phyloP scores from a whole-genome alignment of 2,329 filamentous ascomycete species.

The Colletotrichum shisoi region DNA sequence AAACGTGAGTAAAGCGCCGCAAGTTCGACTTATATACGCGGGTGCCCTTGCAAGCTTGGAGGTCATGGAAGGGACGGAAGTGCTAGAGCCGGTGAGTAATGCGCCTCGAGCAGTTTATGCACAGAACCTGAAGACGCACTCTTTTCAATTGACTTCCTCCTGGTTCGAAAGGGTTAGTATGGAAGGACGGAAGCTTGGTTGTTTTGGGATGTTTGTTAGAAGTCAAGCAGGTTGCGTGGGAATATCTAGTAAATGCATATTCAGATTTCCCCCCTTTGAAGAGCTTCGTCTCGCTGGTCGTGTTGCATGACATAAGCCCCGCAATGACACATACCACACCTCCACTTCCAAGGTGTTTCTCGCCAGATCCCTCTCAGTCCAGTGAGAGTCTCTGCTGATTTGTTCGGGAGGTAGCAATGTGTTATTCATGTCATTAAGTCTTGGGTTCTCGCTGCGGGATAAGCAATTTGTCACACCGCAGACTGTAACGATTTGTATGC shows the following conservation, averaged over 20 bases:
- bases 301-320: constrained; percentile 25
- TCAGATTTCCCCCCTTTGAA: not conserved
- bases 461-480: not conserved
- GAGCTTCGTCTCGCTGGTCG: not conserved
- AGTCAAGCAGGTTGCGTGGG: not conserved
- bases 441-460: not conserved
- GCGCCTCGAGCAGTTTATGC: not conserved
- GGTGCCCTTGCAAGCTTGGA: constrained; percentile 27
- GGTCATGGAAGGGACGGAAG: constrained; percentile 16
- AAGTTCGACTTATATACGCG: constrained; percentile 36
- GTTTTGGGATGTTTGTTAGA: constrained; percentile 4
- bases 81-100: constrained; percentile 23
- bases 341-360: constrained; percentile 21
- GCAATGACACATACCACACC: constrained; percentile 1
- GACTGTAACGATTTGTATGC: not conserved
- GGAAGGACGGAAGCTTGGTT: not conserved
- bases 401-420: not conserved
- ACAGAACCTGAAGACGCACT: not conserved
- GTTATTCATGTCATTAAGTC: too few species aligned
- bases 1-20: constrained; percentile 20
- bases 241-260: constrained; percentile 28
- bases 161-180: not conserved
- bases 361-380: too few species aligned
- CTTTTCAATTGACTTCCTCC: not conserved
- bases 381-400: too few species aligned